Conservation (phyloP, 2,329 filamentous ascomycete genomes). For the Parastagonospora nodorum region DNA sequence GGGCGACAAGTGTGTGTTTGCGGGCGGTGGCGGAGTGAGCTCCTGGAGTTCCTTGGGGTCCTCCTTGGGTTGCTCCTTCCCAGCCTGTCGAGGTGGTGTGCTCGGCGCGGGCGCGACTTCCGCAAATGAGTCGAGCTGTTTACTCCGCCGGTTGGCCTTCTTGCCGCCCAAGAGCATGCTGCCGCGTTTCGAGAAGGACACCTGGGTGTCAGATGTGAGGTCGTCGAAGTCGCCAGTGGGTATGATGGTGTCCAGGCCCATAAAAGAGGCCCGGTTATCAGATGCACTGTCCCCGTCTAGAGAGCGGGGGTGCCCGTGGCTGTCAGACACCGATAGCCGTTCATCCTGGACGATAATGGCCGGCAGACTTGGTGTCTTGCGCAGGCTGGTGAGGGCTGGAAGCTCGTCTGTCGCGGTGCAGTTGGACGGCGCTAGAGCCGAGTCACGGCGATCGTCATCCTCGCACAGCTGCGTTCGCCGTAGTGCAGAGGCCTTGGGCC, state of each 20-base stretch:
- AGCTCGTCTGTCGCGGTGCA: constrained; percentile 39
- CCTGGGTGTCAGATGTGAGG: constrained; percentile 54
- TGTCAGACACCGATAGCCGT: constrained; percentile 9
- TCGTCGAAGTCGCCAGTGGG: constrained; percentile 60
- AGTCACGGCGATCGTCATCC: constrained; percentile 47
- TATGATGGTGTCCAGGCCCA: constrained; percentile 60
- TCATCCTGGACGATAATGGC: constrained; percentile 53
- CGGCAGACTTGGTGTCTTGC: constrained; percentile 50
- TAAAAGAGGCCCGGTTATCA: constrained; percentile 43
- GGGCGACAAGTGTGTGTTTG: constrained; percentile 32
- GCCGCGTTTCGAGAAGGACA: constrained; percentile 65
- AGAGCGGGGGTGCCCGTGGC: constrained; percentile 8
- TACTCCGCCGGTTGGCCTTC: constrained; percentile 50
- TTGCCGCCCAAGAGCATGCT: constrained; percentile 63
- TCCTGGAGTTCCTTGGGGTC: constrained; percentile 16
- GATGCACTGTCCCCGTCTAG: constrained; percentile 11
- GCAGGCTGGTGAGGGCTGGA: constrained; percentile 36
- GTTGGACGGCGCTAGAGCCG: constrained; percentile 45
- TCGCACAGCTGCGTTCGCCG: constrained; percentile 36
- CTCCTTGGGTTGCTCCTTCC: constrained; percentile 16
- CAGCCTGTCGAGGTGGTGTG: constrained; percentile 19
- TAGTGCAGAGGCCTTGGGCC: constrained; percentile 38
- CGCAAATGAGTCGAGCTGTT: constrained; percentile 29
- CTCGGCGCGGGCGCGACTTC: constrained; percentile 21
- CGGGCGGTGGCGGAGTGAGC: constrained; percentile 23